A percentile compares a stretch with the other conserved stretches of the same genome.
phyloP scores from a whole-genome alignment of 2,329 filamentous ascomycete species.

The Talaromyces sp. region DNA sequence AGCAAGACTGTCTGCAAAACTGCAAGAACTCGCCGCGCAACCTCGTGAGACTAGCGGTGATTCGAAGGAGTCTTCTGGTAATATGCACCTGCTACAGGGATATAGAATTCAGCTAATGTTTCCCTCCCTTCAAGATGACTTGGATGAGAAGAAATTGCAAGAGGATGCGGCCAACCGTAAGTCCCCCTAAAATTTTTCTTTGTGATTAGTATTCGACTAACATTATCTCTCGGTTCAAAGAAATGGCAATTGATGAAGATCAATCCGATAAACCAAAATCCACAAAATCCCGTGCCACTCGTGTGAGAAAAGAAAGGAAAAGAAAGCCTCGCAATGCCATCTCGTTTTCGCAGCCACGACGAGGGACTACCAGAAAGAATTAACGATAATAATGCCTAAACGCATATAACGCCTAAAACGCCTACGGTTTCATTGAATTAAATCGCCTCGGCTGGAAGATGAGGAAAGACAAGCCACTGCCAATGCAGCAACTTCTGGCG shows the following conservation, averaged over 20 bases:
- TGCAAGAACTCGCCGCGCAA: conserved; percentile 72
- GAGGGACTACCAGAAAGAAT: conserved; percentile 28
- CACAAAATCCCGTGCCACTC: conserved; percentile 22
- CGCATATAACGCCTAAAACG: neutral
- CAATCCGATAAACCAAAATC: conserved; percentile 16
- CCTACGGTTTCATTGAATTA: neutral
- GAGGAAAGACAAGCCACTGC: neutral
- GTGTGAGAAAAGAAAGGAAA: conserved; percentile 35
- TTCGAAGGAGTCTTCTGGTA: conserved; percentile 18
- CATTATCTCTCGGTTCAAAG: conserved; percentile 15
- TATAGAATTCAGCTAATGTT: conserved; percentile 18
- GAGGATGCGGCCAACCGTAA: conserved; percentile 63
- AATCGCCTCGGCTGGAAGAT: neutral
- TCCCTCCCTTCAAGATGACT: neutral
- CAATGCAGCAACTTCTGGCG: neutral
- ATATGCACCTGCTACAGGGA: neutral
- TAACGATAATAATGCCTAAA: conserved; percentile 12
- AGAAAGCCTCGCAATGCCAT: conserved; percentile 34
- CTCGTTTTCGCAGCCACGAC: conserved; percentile 30
- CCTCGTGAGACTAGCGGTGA: conserved; percentile 49
- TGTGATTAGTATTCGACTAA: neutral
- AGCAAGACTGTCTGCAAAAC: conserved; percentile 77
- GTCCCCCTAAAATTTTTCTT: conserved; percentile 40
- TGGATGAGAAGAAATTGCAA: conserved; percentile 38
- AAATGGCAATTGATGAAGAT: conserved; percentile 36